Evolutionary conservation across 2,329 filamentous ascomycete species (phyloP).

Genomic region (Exserohilum rostratum): DNA sequence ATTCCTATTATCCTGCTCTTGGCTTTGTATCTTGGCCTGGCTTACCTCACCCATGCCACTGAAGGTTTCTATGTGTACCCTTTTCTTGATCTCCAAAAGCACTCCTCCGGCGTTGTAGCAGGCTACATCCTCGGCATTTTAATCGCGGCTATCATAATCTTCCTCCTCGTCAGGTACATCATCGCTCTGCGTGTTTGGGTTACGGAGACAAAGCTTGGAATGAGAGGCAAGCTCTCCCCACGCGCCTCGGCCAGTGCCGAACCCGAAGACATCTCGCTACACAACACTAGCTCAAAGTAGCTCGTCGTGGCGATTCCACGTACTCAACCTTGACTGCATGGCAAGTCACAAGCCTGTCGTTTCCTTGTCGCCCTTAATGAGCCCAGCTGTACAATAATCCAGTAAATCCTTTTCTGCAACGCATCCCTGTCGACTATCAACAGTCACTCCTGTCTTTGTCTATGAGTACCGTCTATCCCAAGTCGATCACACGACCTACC

Average conservation of each 20-base stretch:
- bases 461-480: not conserved
- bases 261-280: constrained; percentile 27
- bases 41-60: constrained; percentile 73
- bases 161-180: constrained; percentile 50
- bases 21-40: constrained; percentile 72
- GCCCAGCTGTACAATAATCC: not conserved
- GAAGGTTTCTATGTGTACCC: constrained; percentile 77
- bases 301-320: not conserved
- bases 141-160: constrained; percentile 48
- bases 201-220: constrained; percentile 54
- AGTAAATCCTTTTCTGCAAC: not conserved
- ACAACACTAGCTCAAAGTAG: constrained; percentile 27
- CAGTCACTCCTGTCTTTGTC: not conserved
- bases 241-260: constrained; percentile 17
- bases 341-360: not conserved
- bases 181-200: constrained; percentile 49
- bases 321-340: not conserved
- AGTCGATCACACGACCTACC: not conserved
- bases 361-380: not conserved
- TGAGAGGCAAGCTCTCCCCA: constrained; percentile 45
- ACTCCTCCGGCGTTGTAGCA: constrained; percentile 63
- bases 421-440: not conserved
- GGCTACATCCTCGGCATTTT: constrained; percentile 65
- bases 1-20: constrained; percentile 72
- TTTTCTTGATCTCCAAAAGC: constrained; percentile 68